phyloP scores from a whole-genome alignment of 140 eudicot species.

The Flaveria floridana region DNA sequence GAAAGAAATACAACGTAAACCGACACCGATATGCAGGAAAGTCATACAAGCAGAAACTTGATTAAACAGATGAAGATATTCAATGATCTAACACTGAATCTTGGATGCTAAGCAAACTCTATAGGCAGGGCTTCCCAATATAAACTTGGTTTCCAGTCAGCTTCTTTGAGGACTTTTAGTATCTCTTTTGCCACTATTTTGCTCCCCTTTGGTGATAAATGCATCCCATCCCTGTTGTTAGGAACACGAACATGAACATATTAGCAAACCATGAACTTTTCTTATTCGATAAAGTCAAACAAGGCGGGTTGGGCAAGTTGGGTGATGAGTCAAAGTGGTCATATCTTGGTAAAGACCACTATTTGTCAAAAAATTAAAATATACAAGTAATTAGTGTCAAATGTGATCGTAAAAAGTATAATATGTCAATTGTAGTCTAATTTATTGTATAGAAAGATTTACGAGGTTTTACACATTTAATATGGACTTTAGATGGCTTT shows the following conservation, averaged over 20 bases:
- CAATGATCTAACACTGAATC: background rate
- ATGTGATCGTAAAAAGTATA: background rate
- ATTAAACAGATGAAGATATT: background rate
- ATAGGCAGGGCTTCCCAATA: constrained; percentile 58
- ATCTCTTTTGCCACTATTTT: constrained; percentile 62
- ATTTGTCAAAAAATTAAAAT: background rate
- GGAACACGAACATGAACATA: background rate
- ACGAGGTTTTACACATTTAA: background rate
- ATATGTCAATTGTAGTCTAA: too few relatives aligned
- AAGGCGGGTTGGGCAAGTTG: too few relatives aligned
- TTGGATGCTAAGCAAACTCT: constrained; percentile 16
- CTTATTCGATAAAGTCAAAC: background rate
- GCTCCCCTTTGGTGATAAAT: constrained; percentile 61
- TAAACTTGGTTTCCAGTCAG: constrained; percentile 74
- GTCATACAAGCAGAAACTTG: background rate
- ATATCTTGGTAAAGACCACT: background rate
- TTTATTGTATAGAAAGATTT: background rate
- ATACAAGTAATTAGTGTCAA: background rate
- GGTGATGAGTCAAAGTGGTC: background rate
- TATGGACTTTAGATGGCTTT: background rate
- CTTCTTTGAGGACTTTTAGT: constrained; percentile 49
- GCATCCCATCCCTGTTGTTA: constrained; percentile 70
- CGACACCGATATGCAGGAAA: background rate
- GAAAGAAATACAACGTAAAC: background rate
- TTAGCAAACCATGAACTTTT: background rate